Evolutionary conservation across 805 yeast genomes (phyloP).

Genomic region (Teunomyces barrocoloradensis): DNA sequence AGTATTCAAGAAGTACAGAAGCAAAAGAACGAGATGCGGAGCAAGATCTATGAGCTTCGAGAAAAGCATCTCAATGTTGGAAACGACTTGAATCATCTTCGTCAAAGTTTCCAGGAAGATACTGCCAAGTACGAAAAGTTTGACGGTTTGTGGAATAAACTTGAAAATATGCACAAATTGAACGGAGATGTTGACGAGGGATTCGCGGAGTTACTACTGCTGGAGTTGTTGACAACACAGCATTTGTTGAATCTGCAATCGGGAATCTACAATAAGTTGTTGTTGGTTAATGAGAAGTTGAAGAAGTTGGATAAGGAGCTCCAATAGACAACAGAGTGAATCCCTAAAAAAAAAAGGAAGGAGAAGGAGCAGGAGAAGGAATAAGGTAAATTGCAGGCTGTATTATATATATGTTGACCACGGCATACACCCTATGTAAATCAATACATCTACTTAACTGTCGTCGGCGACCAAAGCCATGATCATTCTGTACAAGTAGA

Average conservation of each 20-base stretch:
- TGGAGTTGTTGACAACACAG: conserved; percentile 10
- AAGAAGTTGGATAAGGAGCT: conserved; percentile 15
- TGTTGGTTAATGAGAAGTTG: conserved; percentile 22
- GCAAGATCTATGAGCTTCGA: conserved; percentile 27
- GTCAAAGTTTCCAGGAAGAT: conserved; percentile 15
- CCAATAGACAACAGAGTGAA: background rate
- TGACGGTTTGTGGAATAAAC: conserved; percentile 13
- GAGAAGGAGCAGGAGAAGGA: background rate
- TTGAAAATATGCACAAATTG: conserved; percentile 5
- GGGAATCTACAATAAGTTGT: conserved; percentile 23
- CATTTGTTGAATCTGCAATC: conserved; percentile 20
- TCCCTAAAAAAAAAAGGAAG: background rate
- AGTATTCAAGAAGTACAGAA: conserved; percentile 30
- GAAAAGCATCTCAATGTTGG: conserved; percentile 32
- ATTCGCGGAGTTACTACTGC: conserved; percentile 5
- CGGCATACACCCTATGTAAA: background rate
- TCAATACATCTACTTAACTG: conserved; percentile 7
- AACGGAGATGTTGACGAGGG: conserved; percentile 6
- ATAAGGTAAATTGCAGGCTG: background rate
- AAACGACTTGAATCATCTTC: conserved; percentile 25
- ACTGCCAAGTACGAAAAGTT: conserved; percentile 14
- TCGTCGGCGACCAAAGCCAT: conserved; percentile 81
- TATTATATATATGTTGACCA: conserved; percentile 3
- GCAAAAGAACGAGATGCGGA: conserved; percentile 30
- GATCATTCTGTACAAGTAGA: conserved; percentile 93